These are phyloP conservation scores for Nicotiana attenuata DNA, from an alignment of 257 asterid species.

Conservation along the genomic window DNA sequence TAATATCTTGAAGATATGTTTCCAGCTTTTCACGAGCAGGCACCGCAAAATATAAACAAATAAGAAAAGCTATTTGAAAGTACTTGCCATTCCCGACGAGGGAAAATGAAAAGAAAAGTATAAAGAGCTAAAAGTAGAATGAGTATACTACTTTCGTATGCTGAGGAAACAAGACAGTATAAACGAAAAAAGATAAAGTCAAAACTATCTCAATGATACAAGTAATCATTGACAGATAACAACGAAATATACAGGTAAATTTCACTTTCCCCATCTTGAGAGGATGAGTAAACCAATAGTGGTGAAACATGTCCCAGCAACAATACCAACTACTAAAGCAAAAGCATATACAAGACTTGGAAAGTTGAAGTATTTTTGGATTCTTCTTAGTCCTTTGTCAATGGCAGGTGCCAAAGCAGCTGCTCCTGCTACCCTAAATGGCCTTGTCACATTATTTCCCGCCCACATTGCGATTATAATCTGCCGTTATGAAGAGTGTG, in stretches of 20 bases:
- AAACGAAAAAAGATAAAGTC: not conserved
- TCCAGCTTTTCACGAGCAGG: not conserved
- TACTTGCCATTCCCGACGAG: no score
- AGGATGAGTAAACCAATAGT: constrained; percentile 40
- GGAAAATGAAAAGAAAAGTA: not conserved
- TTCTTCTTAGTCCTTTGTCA: constrained; percentile 33
- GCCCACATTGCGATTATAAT: constrained; percentile 49
- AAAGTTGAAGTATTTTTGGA: constrained; percentile 34
- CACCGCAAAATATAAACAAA: not conserved
- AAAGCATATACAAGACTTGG: constrained; percentile 35
- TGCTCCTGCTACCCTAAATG: constrained; percentile 42
- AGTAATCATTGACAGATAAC: not conserved
- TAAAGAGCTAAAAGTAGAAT: not conserved
- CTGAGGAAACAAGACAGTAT: not conserved
- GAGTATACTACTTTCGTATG: not conserved
- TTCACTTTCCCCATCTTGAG: constrained; percentile 40
- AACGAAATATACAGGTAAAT: not conserved
- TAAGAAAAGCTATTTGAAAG: not conserved
- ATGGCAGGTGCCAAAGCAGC: constrained; percentile 43
- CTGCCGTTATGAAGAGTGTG: constrained; percentile 12
- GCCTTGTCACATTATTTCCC: constrained; percentile 46
- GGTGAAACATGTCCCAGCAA: constrained; percentile 26
- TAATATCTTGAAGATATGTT: not conserved
- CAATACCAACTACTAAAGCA: constrained; percentile 33
- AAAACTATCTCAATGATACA: not conserved